phyloP scores from a whole-genome alignment of 2,329 filamentous ascomycete species.

The Fonsecaea pedrosoi region DNA sequence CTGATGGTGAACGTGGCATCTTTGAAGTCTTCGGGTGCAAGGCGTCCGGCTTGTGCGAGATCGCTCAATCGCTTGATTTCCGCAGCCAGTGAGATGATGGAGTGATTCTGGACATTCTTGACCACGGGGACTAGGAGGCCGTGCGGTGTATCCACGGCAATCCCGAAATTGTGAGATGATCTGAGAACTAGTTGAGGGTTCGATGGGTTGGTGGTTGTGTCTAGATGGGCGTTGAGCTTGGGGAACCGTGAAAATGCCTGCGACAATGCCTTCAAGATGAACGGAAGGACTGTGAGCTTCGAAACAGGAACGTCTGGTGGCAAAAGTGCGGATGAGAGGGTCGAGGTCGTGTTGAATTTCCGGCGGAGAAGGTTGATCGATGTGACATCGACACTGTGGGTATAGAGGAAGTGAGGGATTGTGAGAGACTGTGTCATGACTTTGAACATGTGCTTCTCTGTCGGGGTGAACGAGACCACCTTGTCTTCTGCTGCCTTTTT shows the following conservation, averaged over 20 bases:
- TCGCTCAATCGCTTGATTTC: constrained; percentile 76
- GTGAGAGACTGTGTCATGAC: constrained; percentile 88
- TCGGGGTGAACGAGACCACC: constrained; percentile 67
- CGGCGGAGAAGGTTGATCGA: constrained; percentile 71
- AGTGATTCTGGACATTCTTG: constrained; percentile 77
- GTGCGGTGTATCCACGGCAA: constrained; percentile 89
- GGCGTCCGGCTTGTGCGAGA: constrained; percentile 73
- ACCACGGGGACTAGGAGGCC: constrained; percentile 92
- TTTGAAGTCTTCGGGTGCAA: constrained; percentile 76
- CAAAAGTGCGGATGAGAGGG: constrained; percentile 42
- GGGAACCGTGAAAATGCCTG: constrained; percentile 81
- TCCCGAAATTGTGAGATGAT: constrained; percentile 87
- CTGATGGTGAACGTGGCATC: constrained; percentile 94
- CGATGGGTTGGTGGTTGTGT: constrained; percentile 61
- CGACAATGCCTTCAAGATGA: constrained; percentile 94
- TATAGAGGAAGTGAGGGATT: constrained; percentile 95
- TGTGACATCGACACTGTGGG: constrained; percentile 84
- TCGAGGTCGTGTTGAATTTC: constrained; percentile 42
- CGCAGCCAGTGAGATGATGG: constrained; percentile 76
- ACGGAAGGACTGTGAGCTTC: constrained; percentile 88
- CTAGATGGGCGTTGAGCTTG: constrained; percentile 83
- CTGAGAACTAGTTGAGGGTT: constrained; percentile 80
- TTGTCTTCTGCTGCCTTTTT: constrained; percentile 33
- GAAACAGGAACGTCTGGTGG: constrained; percentile 51
- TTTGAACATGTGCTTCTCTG: constrained; percentile 95